A percentile compares a stretch with the other conserved stretches of the same genome.
phyloP scores from a whole-genome alignment of 2,329 filamentous ascomycete genomes.

The Talaromyces sp. region DNA sequence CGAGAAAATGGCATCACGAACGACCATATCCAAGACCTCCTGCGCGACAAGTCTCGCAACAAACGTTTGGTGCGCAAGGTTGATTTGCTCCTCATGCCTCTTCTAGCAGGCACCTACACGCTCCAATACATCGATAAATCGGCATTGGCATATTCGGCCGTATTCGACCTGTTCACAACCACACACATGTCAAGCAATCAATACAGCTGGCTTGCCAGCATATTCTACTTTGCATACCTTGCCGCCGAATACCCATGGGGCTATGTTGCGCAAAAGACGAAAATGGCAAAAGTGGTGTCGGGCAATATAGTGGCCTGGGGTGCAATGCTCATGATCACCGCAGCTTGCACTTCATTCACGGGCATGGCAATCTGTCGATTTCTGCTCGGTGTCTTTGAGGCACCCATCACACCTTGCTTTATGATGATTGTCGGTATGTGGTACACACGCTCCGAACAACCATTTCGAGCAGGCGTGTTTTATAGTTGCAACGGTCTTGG shows the following conservation, averaged over 20 bases:
- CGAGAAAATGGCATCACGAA: not conserved
- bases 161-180: slow-evolving; percentile 55
- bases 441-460: slow-evolving; percentile 59
- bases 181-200: slow-evolving; percentile 46
- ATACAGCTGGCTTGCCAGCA: slow-evolving; percentile 53
- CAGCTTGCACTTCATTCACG: slow-evolving; percentile 50
- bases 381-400: slow-evolving; percentile 56
- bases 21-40: not conserved
- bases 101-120: slow-evolving; percentile 42
- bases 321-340: slow-evolving; percentile 48
- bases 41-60: slow-evolving; percentile 1
- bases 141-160: slow-evolving; percentile 54
- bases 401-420: slow-evolving; percentile 55
- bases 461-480: slow-evolving; percentile 53
- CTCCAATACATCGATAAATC: slow-evolving; percentile 60
- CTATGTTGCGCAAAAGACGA: slow-evolving; percentile 48
- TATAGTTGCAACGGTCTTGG: slow-evolving; percentile 30
- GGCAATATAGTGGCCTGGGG: slow-evolving; percentile 51
- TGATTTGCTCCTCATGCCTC: slow-evolving; percentile 52
- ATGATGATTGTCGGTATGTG: slow-evolving; percentile 58
- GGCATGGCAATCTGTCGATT: slow-evolving; percentile 55
- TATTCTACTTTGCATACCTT: slow-evolving; percentile 56
- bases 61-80: slow-evolving; percentile 41
- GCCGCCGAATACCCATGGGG: slow-evolving; percentile 43
- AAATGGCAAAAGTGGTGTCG: slow-evolving; percentile 51